A percentile compares a stretch with the other conserved stretches of the same genome.
Evolutionary conservation across 2,329 filamentous ascomycete genomes (phyloP).

Genomic region (Colletotrichum chlorophyti): DNA sequence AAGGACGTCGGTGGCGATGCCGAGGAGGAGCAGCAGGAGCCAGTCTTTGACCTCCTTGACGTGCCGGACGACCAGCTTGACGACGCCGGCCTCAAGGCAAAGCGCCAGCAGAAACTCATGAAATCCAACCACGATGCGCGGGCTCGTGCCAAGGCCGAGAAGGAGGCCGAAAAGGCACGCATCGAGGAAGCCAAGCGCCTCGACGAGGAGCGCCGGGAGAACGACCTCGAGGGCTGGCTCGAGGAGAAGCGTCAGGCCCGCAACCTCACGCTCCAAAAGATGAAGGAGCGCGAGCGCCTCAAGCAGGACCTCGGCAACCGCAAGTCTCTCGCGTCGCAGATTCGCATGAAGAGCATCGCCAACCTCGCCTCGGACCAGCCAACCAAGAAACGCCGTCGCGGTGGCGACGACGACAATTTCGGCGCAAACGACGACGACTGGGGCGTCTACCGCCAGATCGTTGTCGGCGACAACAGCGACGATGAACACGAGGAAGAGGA

Average conservation of each 20-base stretch:
- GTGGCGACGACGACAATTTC: constrained; percentile 94
- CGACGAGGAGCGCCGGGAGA: constrained; percentile 84
- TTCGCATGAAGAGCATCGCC: constrained; percentile 97
- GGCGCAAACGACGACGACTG: constrained; percentile 97
- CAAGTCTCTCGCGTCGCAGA: constrained; percentile 94
- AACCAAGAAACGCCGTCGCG: constrained; percentile 81
- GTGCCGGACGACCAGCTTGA: constrained; percentile 91
- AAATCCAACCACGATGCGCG: constrained; percentile 96
- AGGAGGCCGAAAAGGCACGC: constrained; percentile 88
- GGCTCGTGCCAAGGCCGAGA: constrained; percentile 93
- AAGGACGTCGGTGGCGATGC: constrained; percentile 88
- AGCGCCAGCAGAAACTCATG: constrained; percentile 88
- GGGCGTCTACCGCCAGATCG: constrained; percentile 94
- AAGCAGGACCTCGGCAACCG: constrained; percentile 96
- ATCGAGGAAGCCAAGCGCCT: constrained; percentile 82
- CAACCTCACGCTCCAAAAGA: constrained; percentile 74
- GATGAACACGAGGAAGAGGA: constrained; percentile 95
- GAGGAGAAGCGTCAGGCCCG: constrained; percentile 80
- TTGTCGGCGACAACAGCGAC: constrained; percentile 80
- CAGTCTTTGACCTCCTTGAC: constrained; percentile 87
- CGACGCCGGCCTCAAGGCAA: constrained; percentile 88
- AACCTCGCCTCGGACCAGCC: constrained; percentile 93
- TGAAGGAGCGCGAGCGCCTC: constrained; percentile 91
- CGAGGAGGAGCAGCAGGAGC: constrained; percentile 81
- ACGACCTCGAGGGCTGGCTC: constrained; percentile 86